Evolutionary conservation across 371 early-diverging fungal genomes (phyloP).

Genomic region (Mucor irregularis): DNA sequence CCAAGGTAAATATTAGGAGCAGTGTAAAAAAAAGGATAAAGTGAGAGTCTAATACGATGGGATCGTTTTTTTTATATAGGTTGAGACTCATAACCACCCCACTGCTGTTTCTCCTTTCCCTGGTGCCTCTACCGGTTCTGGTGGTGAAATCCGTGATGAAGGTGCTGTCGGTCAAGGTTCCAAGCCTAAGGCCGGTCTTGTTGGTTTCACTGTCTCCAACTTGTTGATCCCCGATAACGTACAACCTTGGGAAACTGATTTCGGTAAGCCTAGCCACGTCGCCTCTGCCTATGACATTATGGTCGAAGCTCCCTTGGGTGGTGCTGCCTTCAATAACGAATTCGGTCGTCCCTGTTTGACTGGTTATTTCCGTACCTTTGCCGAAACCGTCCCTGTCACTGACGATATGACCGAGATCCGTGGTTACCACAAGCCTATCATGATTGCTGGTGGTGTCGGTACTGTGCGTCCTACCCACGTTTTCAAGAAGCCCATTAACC

Average conservation of each 20-base stretch:
- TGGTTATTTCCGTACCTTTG: conserved; percentile 96
- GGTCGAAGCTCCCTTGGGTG: conserved; percentile 95
- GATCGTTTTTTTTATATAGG: conserved; percentile 39
- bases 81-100: conserved; percentile 99
- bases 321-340: conserved; percentile 97
- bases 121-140: conserved; percentile 93
- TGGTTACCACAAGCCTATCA: conserved; percentile 98
- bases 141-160: conserved; percentile 98
- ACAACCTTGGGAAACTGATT: conserved; percentile 93
- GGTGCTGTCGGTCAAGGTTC: conserved; percentile 96
- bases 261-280: conserved; percentile 87
- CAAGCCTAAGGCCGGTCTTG: conserved; percentile 91
- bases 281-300: conserved; percentile 94
- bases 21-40: no score
- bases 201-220: conserved; percentile 93
- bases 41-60: not conserved
- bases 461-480: conserved; percentile 86
- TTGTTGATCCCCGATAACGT: conserved; percentile 84
- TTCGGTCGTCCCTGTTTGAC: conserved; percentile 95
- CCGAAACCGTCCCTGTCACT: conserved; percentile 64
- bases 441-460: conserved; percentile 98
- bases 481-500: conserved; percentile 78
- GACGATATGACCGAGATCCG: conserved; percentile 66
- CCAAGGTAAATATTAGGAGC: conserved; percentile 65
- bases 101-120: conserved; percentile 97